These are phyloP conservation scores for Fusarium torreyae DNA, from an alignment of 2,329 filamentous ascomycete genomes.

Conservation along the genomic window DNA sequence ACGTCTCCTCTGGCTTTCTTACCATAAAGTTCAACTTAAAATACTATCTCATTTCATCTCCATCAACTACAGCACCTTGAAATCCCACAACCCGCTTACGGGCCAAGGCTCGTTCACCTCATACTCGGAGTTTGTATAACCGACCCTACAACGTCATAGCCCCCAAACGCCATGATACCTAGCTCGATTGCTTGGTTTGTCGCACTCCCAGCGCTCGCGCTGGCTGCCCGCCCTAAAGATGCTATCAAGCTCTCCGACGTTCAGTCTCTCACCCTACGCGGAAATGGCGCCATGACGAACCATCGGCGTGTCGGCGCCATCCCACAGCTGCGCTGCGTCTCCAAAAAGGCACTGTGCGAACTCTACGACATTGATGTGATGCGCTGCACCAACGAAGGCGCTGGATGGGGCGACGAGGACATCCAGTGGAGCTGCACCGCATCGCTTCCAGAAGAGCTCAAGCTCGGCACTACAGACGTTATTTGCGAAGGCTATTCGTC, in stretches of 20 bases:
- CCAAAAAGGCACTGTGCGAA: conserved; percentile 73
- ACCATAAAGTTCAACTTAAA: background rate
- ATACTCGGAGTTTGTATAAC: background rate
- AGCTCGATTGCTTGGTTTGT: conserved; percentile 42
- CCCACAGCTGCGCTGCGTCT: conserved; percentile 84
- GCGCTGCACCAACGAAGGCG: conserved; percentile 90
- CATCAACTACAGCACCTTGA: background rate
- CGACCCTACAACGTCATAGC: conserved; percentile 12
- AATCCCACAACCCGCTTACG: background rate
- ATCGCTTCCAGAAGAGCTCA: conserved; percentile 71
- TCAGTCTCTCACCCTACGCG: conserved; percentile 82
- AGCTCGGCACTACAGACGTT: conserved; percentile 88
- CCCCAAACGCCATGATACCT: conserved; percentile 50
- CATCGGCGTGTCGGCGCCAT: conserved; percentile 82
- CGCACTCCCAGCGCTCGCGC: conserved; percentile 47
- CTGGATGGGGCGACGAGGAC: conserved; percentile 83
- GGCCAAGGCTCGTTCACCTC: conserved; percentile 20
- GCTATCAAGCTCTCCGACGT: conserved; percentile 75
- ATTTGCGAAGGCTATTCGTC: conserved; percentile 89
- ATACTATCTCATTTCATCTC: background rate
- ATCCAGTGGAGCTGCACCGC: conserved; percentile 92
- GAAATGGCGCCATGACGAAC: conserved; percentile 74
- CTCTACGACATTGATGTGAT: conserved; percentile 84
- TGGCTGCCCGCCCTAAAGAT: conserved; percentile 58
- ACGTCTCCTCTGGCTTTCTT: background rate